Percentiles rank a stretch among this genome's conserved stretches.
Evolutionary conservation across 306 rosid genomes (phyloP).

Genomic region (Trifolium pratense): DNA sequence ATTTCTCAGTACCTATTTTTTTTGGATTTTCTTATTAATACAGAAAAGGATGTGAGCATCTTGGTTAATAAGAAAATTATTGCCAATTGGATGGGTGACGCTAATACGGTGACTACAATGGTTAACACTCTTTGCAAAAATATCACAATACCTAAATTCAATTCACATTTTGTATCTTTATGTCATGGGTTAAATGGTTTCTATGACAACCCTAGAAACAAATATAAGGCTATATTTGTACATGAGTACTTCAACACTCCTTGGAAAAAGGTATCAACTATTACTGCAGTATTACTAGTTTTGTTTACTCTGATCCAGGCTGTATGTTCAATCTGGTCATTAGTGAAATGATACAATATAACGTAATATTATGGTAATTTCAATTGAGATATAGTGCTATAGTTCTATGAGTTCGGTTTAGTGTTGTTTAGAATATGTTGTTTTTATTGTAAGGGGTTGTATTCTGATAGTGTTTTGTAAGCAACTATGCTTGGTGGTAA

Average conservation of each 20-base stretch:
- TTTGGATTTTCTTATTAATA: neutral
- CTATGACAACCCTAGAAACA: conserved; percentile 16
- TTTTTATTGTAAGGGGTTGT: no score
- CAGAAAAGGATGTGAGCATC: neutral
- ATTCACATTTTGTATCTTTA: neutral
- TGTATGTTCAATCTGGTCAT: neutral
- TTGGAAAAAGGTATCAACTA: conserved; percentile 34
- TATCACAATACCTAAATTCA: neutral
- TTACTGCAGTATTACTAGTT: conserved; percentile 34
- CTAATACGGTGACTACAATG: conserved; percentile 9
- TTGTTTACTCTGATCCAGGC: conserved; percentile 34
- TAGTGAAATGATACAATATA: no score
- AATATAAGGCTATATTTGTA: conserved; percentile 11
- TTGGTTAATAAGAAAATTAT: neutral
- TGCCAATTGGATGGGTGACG: conserved; percentile 34
- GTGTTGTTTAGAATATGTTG: no score
- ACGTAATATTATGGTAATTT: no score
- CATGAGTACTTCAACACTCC: conserved; percentile 40
- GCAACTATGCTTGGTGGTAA: no score
- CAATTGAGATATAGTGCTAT: no score
- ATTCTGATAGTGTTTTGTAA: no score
- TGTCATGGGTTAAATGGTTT: conserved; percentile 9
- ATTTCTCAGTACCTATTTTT: conserved; percentile 38
- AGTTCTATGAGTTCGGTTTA: no score
- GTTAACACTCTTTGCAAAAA: neutral